Evolutionary conservation across 495 filamentous ascomycete species (phyloP).

Genomic region (Podospora sp.): DNA sequence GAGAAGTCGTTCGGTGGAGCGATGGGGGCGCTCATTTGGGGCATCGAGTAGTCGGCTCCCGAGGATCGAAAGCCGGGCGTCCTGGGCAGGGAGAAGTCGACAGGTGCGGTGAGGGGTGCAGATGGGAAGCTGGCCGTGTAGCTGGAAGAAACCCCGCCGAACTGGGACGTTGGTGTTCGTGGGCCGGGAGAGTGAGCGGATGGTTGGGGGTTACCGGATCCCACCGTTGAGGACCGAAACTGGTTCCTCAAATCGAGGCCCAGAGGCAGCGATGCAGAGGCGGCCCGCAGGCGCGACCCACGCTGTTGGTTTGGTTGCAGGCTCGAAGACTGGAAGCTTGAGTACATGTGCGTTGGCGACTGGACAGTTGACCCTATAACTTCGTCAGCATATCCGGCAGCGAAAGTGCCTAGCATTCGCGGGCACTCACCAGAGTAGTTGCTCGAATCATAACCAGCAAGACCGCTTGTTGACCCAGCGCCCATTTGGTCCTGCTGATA

Average conservation of each 20-base stretch:
- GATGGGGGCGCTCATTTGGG: conserved; percentile 59
- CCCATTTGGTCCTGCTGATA: conserved; percentile 38
- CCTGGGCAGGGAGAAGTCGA: conserved; percentile 55
- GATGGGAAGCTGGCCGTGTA: conserved; percentile 56
- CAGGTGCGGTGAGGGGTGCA: conserved; percentile 55
- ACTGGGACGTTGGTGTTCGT: conserved; percentile 41
- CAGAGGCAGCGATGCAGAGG: conserved; percentile 50
- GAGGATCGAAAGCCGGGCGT: conserved; percentile 45
- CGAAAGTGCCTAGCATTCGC: background rate
- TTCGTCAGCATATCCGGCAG: conserved; percentile 1
- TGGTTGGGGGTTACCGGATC: conserved; percentile 43
- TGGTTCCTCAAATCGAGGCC: conserved; percentile 52
- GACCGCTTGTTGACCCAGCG: conserved; percentile 26
- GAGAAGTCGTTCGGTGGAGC: conserved; percentile 55
- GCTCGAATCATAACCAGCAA: conserved; percentile 53
- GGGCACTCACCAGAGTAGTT: conserved; percentile 54
- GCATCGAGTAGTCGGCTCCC: conserved; percentile 55
- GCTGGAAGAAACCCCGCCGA: conserved; percentile 43
- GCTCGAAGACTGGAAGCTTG: conserved; percentile 40
- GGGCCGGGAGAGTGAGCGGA: conserved; percentile 43
- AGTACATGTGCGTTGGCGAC: conserved; percentile 52
- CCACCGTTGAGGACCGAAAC: conserved; percentile 45
- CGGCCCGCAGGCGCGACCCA: conserved; percentile 49
- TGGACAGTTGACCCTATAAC: conserved; percentile 48
- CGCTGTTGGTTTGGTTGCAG: conserved; percentile 47